A percentile compares a stretch with the other conserved stretches of the same genome.
Evolutionary conservation across 1,139 yeast genomes (phyloP).

Genomic region (Cylindricascospora bacillispora): DNA sequence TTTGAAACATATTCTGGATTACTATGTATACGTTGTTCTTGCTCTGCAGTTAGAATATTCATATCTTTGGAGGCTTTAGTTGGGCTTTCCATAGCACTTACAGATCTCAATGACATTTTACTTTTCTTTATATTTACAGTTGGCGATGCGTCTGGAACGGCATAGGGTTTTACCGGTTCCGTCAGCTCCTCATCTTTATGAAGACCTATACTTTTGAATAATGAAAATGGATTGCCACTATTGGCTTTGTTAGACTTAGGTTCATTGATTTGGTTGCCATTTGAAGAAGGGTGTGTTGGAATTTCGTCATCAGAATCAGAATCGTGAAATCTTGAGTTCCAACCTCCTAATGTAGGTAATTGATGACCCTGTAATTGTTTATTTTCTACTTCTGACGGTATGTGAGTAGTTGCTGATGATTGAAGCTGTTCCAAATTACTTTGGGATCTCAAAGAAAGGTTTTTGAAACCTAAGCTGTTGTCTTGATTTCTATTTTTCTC

Average conservation of each 20-base stretch:
- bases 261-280: slow-evolving; percentile 15
- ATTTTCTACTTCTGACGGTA: neutral
- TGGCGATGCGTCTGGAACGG: slow-evolving; percentile 2
- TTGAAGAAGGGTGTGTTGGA: slow-evolving; percentile 10
- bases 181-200: slow-evolving; percentile 4
- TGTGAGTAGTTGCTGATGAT: neutral
- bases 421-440: no score
- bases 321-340: slow-evolving; percentile 40
- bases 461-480: slow-evolving; percentile 26
- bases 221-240: slow-evolving; percentile 11
- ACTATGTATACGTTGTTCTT: slow-evolving; percentile 6
- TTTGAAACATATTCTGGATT: slow-evolving; percentile 5
- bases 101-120: slow-evolving; percentile 12
- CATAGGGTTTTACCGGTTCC: slow-evolving; percentile 9
- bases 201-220: slow-evolving; percentile 10
- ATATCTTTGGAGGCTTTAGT: slow-evolving; percentile 2
- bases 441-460: slow-evolving; percentile 28
- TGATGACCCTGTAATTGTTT: neutral
- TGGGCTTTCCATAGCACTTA: slow-evolving; percentile 9
- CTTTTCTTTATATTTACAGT: slow-evolving; percentile 12
- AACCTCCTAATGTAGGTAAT: slow-evolving; percentile 6
- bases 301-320: slow-evolving; percentile 43
- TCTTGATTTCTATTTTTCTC: slow-evolving; percentile 35
- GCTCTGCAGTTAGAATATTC: slow-evolving; percentile 3
- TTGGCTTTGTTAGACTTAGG: slow-evolving; percentile 5